Evolutionary conservation across 192 early-diverging fungal species (phyloP).

Genomic region (Gigaspora rosea): DNA sequence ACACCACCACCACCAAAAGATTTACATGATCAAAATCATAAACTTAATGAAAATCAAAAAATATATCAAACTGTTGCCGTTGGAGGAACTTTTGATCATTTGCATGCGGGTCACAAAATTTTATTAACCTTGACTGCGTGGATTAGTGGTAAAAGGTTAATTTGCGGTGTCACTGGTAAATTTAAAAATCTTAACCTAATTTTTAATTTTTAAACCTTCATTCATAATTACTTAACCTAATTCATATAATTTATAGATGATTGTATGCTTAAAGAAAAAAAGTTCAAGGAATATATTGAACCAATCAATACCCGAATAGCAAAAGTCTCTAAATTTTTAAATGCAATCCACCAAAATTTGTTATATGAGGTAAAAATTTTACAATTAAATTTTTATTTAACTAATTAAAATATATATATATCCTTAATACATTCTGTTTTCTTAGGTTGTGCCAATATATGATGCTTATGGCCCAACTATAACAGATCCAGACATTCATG

Average conservation of each 20-base stretch:
- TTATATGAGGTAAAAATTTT: slow-evolving; percentile 42
- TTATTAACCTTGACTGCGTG: slow-evolving; percentile 80
- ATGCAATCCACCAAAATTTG: slow-evolving; percentile 48
- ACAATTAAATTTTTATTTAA: neutral
- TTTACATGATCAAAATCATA: neutral
- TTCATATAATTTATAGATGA: slow-evolving; percentile 45
- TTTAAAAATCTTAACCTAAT: neutral
- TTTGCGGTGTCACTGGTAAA: slow-evolving; percentile 78
- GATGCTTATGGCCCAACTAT: slow-evolving; percentile 90
- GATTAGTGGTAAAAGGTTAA: slow-evolving; percentile 60
- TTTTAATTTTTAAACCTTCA: neutral
- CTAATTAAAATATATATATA: neutral
- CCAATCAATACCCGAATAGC: slow-evolving; percentile 61
- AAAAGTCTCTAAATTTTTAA: slow-evolving; percentile 63
- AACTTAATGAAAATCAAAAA: neutral
- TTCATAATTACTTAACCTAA: slow-evolving; percentile 10
- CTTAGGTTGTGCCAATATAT: slow-evolving; percentile 67
- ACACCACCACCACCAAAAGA: neutral
- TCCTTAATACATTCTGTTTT: slow-evolving; percentile 5
- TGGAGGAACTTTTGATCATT: slow-evolving; percentile 97
- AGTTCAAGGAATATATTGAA: slow-evolving; percentile 67
- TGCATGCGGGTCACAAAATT: slow-evolving; percentile 95
- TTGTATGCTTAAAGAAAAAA: slow-evolving; percentile 69
- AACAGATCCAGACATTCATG: slow-evolving; percentile 69
- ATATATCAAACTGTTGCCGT: slow-evolving; percentile 62